phyloP scores from a whole-genome alignment of 441 rosid species.

The Lepidium campestre region DNA sequence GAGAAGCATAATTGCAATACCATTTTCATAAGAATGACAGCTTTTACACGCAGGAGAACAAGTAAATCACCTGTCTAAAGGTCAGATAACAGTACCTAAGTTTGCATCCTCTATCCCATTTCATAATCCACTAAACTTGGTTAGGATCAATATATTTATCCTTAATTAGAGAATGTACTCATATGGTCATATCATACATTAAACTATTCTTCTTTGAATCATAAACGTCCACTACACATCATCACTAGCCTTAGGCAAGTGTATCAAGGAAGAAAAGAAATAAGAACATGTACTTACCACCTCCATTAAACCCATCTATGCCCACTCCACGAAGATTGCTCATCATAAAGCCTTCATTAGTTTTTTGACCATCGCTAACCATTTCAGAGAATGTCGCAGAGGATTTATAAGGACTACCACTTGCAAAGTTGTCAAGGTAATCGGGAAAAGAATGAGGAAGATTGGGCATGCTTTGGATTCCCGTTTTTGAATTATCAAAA shows the following conservation, averaged over 20 bases:
- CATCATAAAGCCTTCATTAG: conserved; percentile 54
- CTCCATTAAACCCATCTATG: conserved; percentile 56
- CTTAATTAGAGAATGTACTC: background rate
- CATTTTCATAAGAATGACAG: background rate
- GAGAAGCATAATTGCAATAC: background rate
- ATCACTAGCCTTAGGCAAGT: background rate
- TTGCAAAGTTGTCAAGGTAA: conserved; percentile 39
- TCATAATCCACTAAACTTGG: background rate
- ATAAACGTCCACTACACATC: background rate
- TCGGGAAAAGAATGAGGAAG: conserved; percentile 60
- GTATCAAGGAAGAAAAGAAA: conserved; percentile 17
- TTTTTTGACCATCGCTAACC: conserved; percentile 44
- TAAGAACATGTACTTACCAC: conserved; percentile 50
- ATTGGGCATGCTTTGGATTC: conserved; percentile 39
- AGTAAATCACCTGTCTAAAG: background rate
- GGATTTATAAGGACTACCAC: conserved; percentile 41
- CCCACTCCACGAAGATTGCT: conserved; percentile 46
- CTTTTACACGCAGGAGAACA: background rate
- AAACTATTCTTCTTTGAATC: background rate
- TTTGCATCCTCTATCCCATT: background rate
- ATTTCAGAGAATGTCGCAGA: conserved; percentile 38
- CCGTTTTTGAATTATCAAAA: conserved; percentile 39
- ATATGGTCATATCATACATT: background rate
- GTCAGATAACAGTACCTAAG: background rate
- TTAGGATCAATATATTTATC: background rate